A percentile compares a stretch with the other conserved stretches of the same genome.
These are phyloP conservation scores for Neofusicoccum umdonicola DNA, from an alignment of 2,329 filamentous ascomycete genomes.

Conservation along the genomic window DNA sequence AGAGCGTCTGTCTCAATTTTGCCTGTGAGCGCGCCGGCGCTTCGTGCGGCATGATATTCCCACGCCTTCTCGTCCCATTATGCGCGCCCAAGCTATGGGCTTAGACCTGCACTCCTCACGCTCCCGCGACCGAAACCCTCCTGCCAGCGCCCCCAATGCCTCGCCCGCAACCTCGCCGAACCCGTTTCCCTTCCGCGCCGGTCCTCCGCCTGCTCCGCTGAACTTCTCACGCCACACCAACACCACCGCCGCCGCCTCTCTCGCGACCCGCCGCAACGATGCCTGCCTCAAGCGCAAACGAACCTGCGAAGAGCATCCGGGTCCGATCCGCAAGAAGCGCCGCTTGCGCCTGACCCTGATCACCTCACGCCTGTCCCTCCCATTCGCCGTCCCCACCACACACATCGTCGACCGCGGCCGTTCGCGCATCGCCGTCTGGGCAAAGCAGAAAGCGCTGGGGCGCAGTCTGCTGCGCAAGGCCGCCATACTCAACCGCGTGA, in stretches of 20 bases:
- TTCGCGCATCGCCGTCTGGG: conserved; percentile 22
- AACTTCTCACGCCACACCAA: conserved; percentile 26
- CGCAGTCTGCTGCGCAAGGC: conserved; percentile 60
- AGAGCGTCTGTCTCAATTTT: conserved; percentile 7
- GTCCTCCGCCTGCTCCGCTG: conserved; percentile 26
- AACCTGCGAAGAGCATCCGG: conserved; percentile 53
- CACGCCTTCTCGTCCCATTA: conserved; percentile 5
- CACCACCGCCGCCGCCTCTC: conserved; percentile 28
- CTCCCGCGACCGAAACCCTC: neutral
- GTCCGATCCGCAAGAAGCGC: conserved; percentile 58
- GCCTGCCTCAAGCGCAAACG: conserved; percentile 56
- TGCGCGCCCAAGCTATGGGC: conserved; percentile 5
- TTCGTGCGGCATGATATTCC: conserved; percentile 2
- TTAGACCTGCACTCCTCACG: neutral
- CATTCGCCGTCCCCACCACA: conserved; percentile 67
- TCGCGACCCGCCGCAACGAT: conserved; percentile 14
- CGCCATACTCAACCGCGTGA: conserved; percentile 63
- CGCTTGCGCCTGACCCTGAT: conserved; percentile 61
- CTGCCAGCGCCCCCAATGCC: conserved; percentile 12
- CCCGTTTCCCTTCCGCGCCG: conserved; percentile 35
- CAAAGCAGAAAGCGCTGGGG: conserved; percentile 48
- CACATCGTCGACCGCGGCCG: conserved; percentile 65
- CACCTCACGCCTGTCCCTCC: conserved; percentile 67
- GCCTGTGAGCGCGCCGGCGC: neutral
- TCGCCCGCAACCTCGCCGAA: neutral